Base-by-base conservation (phyloP, 306 rosid species). In the Malus sylvestris region DNA sequence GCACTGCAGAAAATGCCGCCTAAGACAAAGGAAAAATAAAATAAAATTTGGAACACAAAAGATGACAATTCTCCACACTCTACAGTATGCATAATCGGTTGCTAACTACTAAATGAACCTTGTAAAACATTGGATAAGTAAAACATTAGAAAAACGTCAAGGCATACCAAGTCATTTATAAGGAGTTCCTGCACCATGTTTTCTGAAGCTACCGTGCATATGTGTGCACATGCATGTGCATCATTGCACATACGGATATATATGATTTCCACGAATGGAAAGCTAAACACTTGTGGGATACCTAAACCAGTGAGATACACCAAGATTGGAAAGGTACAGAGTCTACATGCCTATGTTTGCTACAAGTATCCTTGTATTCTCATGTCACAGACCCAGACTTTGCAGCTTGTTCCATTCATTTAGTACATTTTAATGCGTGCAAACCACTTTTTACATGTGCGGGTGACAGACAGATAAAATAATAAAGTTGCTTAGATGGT, bases 1-100 rank as follows among this genome's bases (percentile, higher is more conserved):
- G 42, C 93, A 92, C 82, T 87, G 86, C 76, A 92, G 69, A 76
- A 87, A 88, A 83, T 92, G 96, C 52, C 78, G 87, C 91, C 97
- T 92, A 14, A 33, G 32, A 73, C 77, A 84, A 72, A 73, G 27
- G 38, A 67, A 33, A 35, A 33, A 74, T 78, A 27, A 78, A 11
- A 61, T 62, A 25, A 71, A 12, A 27, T 14, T 70, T 20, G 53
- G 73, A 51, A 33, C n/a, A 61, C 46, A 57, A 13, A 18, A 11
- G 14, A 68, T 27, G 35, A 2, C 4, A 46, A 1, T 12, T 52
- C 52, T 30, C 4, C 35, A 14, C 35, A 66, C 8, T 14, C 19
- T 4, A 49, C 16, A 4, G 53, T 49, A 53, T 35, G 55, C 55
- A 66, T 67, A 18, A 66, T 66, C 12, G 4, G 35, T 57, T 55